Conservation (phyloP, 2,329 filamentous ascomycete genomes). For the Pseudopyrenochaeta lycopersici region DNA sequence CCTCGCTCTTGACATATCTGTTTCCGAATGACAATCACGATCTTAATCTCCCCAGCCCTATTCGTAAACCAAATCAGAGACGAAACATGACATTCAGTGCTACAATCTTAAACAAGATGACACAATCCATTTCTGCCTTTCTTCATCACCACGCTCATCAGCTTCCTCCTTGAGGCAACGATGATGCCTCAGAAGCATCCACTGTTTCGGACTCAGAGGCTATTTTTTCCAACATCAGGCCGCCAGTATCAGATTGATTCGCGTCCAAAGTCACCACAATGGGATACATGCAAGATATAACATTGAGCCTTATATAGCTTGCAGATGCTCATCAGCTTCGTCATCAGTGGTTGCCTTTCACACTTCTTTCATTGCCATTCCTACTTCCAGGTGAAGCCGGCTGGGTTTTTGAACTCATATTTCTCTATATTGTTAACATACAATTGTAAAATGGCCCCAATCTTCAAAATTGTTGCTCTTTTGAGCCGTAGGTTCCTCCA, state of each 20-base stretch:
- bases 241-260: constrained; percentile 27
- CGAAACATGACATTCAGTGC: constrained; percentile 24
- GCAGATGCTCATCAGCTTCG: constrained; percentile 9
- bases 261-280: constrained; percentile 5
- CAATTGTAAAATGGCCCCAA: constrained; percentile 34
- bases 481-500: constrained; percentile 26
- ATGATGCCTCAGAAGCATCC: constrained; percentile 17
- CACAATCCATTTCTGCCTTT: constrained; percentile 13
- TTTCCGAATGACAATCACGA: constrained; percentile 26
- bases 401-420: background rate
- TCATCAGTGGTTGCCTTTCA: constrained; percentile 1
- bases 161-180: constrained; percentile 17
- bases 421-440: background rate
- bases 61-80: constrained; percentile 27
- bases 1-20: constrained; percentile 7
- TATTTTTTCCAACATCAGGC: constrained; percentile 16
- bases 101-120: background rate
- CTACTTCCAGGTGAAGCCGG: constrained; percentile 30
- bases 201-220: constrained; percentile 32
- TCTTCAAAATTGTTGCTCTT: constrained; percentile 36
- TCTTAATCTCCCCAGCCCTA: constrained; percentile 20
- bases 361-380: constrained; percentile 1
- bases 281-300: constrained; percentile 22
- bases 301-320: constrained; percentile 1
- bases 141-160: constrained; percentile 18